Conservation (phyloP, 148 eudicot species). For the Tetragonia tetragonoides region DNA sequence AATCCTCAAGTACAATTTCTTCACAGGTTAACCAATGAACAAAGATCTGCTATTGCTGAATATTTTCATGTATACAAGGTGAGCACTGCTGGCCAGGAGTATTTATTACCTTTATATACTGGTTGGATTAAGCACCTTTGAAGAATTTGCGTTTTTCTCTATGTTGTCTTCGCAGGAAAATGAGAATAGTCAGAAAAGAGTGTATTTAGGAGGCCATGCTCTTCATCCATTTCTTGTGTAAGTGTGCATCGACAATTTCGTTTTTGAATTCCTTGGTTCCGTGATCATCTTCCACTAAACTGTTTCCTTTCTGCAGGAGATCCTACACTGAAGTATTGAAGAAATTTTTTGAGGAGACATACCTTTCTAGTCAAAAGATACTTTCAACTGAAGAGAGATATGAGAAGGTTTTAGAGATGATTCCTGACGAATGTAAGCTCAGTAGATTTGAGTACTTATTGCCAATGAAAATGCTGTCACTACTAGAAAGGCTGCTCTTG, state of each 20-base stretch:
- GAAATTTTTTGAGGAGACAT: constrained; percentile 57
- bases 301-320: constrained; percentile 55
- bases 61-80: constrained; percentile 86
- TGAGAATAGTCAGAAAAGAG: constrained; percentile 66
- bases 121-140: constrained; percentile 1
- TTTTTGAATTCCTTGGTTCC: background rate
- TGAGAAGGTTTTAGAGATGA: constrained; percentile 81
- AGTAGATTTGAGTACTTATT: background rate
- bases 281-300: background rate
- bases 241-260: constrained; percentile 26
- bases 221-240: constrained; percentile 84
- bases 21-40: constrained; percentile 73
- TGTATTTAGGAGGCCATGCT: constrained; percentile 47
- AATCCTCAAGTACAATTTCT: constrained; percentile 16
- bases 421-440: constrained; percentile 81
- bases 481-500: background rate
- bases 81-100: background rate
- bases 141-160: background rate
- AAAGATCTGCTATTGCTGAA: constrained; percentile 73
- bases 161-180: constrained; percentile 48
- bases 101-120: background rate
- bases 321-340: constrained; percentile 67
- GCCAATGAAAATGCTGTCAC: background rate
- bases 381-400: constrained; percentile 67
- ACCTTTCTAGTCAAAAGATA: constrained; percentile 56